phyloP scores from a whole-genome alignment of 495 filamentous ascomycete species.

The Podospora australis region DNA sequence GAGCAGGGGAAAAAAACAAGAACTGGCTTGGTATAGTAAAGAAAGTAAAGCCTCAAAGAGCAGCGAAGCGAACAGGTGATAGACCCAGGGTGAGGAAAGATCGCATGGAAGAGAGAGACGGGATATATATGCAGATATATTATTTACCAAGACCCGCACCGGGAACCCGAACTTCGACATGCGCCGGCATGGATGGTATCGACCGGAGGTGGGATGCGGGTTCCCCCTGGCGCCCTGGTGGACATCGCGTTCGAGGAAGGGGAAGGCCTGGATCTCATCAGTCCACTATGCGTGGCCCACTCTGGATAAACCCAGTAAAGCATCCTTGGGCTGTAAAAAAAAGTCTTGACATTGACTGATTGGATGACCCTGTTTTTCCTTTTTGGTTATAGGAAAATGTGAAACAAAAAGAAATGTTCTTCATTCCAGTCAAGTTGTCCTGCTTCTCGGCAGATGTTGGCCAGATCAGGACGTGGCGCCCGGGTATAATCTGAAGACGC shows the following conservation, averaged over 20 bases:
- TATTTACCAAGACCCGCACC: neutral
- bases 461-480: neutral
- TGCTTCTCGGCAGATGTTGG: conserved; percentile 1
- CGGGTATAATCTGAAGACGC: conserved; percentile 1
- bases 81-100: neutral
- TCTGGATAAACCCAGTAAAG: too few relatives aligned
- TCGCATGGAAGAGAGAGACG: neutral
- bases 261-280: neutral
- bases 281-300: too few relatives aligned
- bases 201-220: neutral
- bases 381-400: neutral
- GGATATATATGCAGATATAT: conserved; percentile 4
- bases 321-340: neutral
- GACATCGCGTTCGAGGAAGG: neutral
- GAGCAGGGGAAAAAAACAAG: conserved; percentile 1
- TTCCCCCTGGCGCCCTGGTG: neutral
- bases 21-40: neutral
- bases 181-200: neutral
- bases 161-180: neutral
- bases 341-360: neutral
- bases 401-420: conserved; percentile 4
- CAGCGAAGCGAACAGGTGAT: neutral
- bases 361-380: neutral
- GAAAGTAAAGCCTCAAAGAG: neutral
- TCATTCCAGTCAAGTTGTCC: neutral